Base-by-base conservation (phyloP, 2,329 filamentous ascomycete species). In the Arthrinium phaeospermum region DNA sequence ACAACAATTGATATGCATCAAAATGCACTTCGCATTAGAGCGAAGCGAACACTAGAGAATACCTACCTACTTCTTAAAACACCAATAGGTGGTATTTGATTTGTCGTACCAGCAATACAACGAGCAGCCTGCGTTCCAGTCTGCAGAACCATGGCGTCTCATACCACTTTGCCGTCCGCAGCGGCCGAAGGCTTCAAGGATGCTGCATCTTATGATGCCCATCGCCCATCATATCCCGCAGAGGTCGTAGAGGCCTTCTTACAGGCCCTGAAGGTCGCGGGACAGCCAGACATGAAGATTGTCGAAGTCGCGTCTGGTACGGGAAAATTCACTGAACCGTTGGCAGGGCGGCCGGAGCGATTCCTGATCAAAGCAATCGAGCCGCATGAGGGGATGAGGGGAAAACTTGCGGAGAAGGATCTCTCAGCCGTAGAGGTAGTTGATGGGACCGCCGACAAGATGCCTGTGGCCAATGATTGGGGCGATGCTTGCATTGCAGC, bases 231-330 rank as follows among this genome's bases (percentile, higher is more conserved):
- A 0, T 94, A 94, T 80, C 87, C 89, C 1, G 75, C 85, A 0
- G 85, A 86, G 71, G 89, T 90, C 5, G 88, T 93, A 19, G 83
- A 88, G 27, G 81, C 82, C 47, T 87, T 95, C 24, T 86, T 95
- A 4, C 76, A 79, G 22, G 83, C 86, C 68, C 82, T 92, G n/a
- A 81, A 84, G 7, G 80, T 94, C 12, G 81, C 84, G 41, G 85
- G 83, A 37, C 77, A 84, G 24, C 70, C 81, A 8, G 82, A 83
- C 67, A 86, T 87, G 19, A 85, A 81, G 64, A 81, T 93, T 53
- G 79, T 93, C 34, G 92, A 94, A 78, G 83, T 94, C 24, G 92
- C 88, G 1, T 90, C 91, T 3, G 91, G 92, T 0, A 93, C 91
- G 0, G 92, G 92, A 37, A 93, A 93, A 77, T 91, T 93, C 77